Evolutionary conservation across 1,284 basidiomycete genomes (phyloP), one percentile per base, ranked within the genome.

Genomic region (Porodaedalea pini): DNA sequence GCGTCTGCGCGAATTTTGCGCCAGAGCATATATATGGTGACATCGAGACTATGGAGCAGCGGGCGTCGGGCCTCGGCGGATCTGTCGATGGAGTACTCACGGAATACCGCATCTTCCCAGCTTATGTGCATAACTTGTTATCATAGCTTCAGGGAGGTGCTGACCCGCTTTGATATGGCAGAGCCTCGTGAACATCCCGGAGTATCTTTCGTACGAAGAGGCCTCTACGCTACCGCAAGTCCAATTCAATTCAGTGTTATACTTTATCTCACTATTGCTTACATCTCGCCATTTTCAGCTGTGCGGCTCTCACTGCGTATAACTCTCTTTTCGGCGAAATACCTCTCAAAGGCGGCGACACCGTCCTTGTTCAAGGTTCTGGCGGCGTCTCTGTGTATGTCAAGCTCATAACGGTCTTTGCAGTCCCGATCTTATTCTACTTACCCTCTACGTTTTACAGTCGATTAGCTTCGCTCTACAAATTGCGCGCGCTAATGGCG

Each of bases 331-430:
- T 70, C 43, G 80, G 79, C 1, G 69, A 73, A 2, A 65, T 69
- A 4, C 72, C 75, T 7, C 48, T 79, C 59, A 80, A 74, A 59
- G 73, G 71, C 11, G 77, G 77, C 4, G 76, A 80, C 57, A 69
- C 68, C n/a, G 77, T 84, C 32, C 71, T 85, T 15, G 73, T 80
- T 8, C 71, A 79, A 19, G 82, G 82, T 5, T 83, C 81, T 0
- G 83, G 82, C 3, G 82, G 82, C 36, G 82, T 84, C 13, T 81
- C 79, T 2, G 75, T 79, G 77, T 78, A 57, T 39, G 73, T 65
- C 15, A 36, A 27, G n/a, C n/a, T n/a, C n/a, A n/a, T n/a, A n/a
- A n/a, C n/a, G n/a, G n/a, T n/a, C n/a, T n/a, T n/a, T n/a, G 29
- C 41, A 4, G 23, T 29, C 44, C 19, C 19, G 41, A 48, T 19